Evolutionary conservation across 169 alveolate genomes (phyloP), one percentile per base, ranked within the genome.

Genomic region (Babesia bigemina): DNA sequence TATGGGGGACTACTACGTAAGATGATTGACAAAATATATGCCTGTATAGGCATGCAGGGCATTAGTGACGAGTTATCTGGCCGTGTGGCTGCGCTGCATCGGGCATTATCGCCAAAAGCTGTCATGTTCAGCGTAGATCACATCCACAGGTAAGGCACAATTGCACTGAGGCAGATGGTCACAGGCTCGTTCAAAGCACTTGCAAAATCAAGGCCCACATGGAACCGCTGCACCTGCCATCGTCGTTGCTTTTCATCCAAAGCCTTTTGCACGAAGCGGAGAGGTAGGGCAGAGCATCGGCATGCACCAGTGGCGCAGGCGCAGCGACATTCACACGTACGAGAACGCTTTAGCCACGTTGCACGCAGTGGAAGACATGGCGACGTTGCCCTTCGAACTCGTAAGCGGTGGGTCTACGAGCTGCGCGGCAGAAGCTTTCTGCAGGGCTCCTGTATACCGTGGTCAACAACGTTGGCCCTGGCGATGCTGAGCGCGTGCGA

Each of bases 181-280:
- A 8, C 50, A 71, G 84, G 16, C 17, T 81, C 1, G 28, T 81
- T 33, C 70, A 57, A 36, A 49, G 71, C 47, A 36, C 58, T 3
- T 62, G 84, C 66, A 36, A 50, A 63, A 22, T 81, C 22, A 29
- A 33, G 39, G 39, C 13, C 7, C 17, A 50, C 26, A 42, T 53
- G 21, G 44, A 17, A 13, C 45, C 12, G 10, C 39, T 2, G 14
- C 24, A 49, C 56, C 33, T 10, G 1, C 0, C n/a, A 3, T 28
- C 53, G n/a, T 50, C 56, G 2, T 3, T 6, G 19, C 1, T 28
- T 4, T 22, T 67, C 8, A 67, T 67, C 0, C 66, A 33, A 19
- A 28, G 58, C 29, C 76, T 71, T 14, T 58, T 61, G 63, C 81
- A 71, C 48, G 81, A 71, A 62, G 45, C 73, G 0, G 81, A 71